These are phyloP conservation scores for Rhodofomes roseus DNA, from an alignment of 1,284 basidiomycete species.

Conservation along the genomic window DNA sequence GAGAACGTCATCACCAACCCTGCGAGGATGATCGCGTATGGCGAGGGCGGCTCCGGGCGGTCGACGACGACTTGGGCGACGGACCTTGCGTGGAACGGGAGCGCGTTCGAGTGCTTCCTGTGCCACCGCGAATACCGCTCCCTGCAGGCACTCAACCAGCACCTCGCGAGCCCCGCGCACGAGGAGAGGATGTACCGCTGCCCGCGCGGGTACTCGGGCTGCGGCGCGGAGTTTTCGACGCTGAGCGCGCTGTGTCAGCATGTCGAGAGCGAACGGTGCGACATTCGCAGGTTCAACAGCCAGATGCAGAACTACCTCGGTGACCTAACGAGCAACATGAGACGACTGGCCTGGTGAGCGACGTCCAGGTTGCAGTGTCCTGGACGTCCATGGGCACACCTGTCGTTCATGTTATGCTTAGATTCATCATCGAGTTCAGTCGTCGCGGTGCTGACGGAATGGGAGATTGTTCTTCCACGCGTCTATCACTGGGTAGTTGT, in stretches of 20 bases:
- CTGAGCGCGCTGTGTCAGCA: constrained; percentile 30
- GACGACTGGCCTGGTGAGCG: background rate
- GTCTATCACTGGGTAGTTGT: too few species aligned
- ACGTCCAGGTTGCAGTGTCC: background rate
- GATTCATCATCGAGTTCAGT: too few species aligned
- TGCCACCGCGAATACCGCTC: constrained; percentile 17
- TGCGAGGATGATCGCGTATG: constrained; percentile 20
- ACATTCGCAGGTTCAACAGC: background rate
- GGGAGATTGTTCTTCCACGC: too few species aligned
- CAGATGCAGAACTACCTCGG: background rate
- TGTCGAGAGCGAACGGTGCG: constrained; percentile 27
- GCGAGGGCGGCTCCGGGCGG: too few species aligned
- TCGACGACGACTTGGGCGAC: constrained; percentile 24
- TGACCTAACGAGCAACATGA: constrained; percentile 13
- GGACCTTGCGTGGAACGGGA: constrained; percentile 33
- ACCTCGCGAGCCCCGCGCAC: constrained; percentile 24
- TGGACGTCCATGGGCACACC: too few species aligned
- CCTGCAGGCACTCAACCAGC: constrained; percentile 17
- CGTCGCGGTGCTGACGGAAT: too few species aligned
- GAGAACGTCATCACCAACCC: constrained; percentile 30
- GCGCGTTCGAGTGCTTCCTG: constrained; percentile 36
- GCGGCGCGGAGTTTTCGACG: constrained; percentile 22
- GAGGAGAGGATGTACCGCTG: constrained; percentile 21
- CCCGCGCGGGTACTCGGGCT: constrained; percentile 16
- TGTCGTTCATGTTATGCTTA: too few species aligned